Conservation (phyloP, 1,284 basidiomycete genomes). For the Hemileia vastatrix region DNA sequence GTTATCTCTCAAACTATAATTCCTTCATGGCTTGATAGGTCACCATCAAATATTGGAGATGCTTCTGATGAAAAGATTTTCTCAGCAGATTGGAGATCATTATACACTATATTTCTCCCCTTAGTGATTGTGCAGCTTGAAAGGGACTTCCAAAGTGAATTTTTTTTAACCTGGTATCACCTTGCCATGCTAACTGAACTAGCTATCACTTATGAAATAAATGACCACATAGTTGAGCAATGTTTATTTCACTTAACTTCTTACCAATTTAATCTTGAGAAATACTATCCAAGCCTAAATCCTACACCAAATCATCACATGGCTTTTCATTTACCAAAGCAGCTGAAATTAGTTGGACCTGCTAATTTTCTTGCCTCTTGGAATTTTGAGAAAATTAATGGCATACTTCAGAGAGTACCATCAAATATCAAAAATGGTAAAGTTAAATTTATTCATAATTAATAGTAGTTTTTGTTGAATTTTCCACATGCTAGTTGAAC, state of each 20-base stretch:
- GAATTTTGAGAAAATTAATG: slow-evolving; percentile 16
- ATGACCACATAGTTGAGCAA: neutral
- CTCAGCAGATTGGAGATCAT: neutral
- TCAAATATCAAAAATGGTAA: slow-evolving; percentile 3
- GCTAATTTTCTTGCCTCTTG: slow-evolving; percentile 13
- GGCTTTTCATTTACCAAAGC: slow-evolving; percentile 8
- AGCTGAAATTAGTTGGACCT: slow-evolving; percentile 6
- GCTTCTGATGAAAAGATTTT: neutral
- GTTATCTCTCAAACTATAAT: no score
- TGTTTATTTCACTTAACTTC: slow-evolving; percentile 12
- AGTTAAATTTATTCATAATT: no score
- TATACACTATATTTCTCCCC: neutral
- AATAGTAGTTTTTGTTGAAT: no score
- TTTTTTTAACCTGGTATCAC: slow-evolving; percentile 10
- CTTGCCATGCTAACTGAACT: slow-evolving; percentile 6
- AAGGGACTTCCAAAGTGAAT: no score
- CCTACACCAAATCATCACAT: slow-evolving; percentile 18
- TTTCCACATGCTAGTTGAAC: no score
- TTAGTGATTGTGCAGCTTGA: neutral
- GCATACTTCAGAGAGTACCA: slow-evolving; percentile 12
- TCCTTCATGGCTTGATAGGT: neutral
- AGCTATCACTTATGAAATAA: slow-evolving; percentile 5
- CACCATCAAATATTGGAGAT: neutral
- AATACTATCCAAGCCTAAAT: slow-evolving; percentile 1
- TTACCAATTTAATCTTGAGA: slow-evolving; percentile 4